These are phyloP conservation scores for Leishmania arabica DNA, from an alignment of 208 protist genomes.

Conservation along the genomic window DNA sequence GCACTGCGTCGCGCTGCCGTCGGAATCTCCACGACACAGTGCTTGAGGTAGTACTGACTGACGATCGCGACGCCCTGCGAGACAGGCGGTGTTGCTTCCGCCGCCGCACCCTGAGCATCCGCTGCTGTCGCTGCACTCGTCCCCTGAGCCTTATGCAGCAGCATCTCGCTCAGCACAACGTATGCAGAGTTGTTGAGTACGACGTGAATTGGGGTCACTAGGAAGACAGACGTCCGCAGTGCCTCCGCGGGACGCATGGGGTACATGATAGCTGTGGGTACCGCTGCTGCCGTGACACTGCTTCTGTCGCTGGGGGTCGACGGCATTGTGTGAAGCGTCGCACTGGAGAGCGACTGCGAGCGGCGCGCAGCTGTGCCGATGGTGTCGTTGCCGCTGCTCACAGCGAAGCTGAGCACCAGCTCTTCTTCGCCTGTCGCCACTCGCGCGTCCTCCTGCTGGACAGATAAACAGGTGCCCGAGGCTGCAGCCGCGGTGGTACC, in stretches of 20 bases:
- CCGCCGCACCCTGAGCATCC: neutral
- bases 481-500: neutral
- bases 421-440: constrained; percentile 1
- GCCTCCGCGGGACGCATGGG: neutral
- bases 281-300: neutral
- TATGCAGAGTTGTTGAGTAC: constrained; percentile 31
- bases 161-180: constrained; percentile 19
- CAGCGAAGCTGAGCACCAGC: neutral
- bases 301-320: constrained; percentile 10
- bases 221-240: constrained; percentile 12
- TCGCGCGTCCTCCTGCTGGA: neutral
- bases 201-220: constrained; percentile 30
- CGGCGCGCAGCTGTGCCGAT: neutral
- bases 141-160: neutral
- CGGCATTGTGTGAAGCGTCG: constrained; percentile 28
- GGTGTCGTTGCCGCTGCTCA: neutral
- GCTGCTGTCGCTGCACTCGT: constrained; percentile 8
- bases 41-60: constrained; percentile 12
- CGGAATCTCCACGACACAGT: neutral
- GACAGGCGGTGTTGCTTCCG: neutral
- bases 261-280: neutral
- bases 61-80: neutral
- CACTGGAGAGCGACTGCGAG: constrained; percentile 7
- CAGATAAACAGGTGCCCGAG: neutral
- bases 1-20: neutral